These are phyloP conservation scores for Besnoitia besnoiti DNA, from an alignment of 169 alveolate species.

Conservation along the genomic window DNA sequence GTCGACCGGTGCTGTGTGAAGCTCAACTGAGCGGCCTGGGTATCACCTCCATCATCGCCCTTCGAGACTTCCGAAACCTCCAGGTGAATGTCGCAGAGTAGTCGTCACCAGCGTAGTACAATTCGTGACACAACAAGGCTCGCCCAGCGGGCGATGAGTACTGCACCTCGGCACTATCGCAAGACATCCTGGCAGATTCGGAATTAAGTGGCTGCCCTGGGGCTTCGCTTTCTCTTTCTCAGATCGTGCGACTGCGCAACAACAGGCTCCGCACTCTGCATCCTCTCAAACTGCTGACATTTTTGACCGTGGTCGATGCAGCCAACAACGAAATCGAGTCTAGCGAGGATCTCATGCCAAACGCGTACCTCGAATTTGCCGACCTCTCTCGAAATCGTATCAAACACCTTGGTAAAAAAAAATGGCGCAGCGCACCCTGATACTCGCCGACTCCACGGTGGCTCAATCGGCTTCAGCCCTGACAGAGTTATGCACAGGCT, in stretches of 20 bases:
- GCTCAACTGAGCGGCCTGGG: constrained; percentile 8
- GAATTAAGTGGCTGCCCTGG: too few species aligned
- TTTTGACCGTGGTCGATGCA: constrained; percentile 42
- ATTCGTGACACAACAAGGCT: too few species aligned
- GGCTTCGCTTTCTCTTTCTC: too few species aligned
- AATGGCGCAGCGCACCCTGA: neutral
- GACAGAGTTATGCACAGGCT: too few species aligned
- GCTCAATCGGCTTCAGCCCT: too few species aligned
- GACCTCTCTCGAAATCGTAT: constrained; percentile 53
- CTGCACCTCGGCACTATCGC: too few species aligned
- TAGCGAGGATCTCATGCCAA: constrained; percentile 45
- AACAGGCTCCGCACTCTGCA: constrained; percentile 52
- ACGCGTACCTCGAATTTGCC: constrained; percentile 47
- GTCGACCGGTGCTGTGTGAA: neutral
- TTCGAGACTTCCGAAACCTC: neutral
- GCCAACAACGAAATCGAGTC: constrained; percentile 36
- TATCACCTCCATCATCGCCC: neutral
- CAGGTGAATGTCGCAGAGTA: too few species aligned
- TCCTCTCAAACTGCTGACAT: constrained; percentile 51
- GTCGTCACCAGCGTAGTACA: too few species aligned
- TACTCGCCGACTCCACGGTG: too few species aligned
- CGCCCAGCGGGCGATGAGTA: too few species aligned
- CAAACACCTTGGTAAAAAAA: constrained; percentile 18
- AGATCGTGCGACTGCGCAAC: constrained; percentile 33
- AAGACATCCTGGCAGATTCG: too few species aligned